Conservation (phyloP, 192 early-diverging fungal species). For the Backusella westeae region DNA sequence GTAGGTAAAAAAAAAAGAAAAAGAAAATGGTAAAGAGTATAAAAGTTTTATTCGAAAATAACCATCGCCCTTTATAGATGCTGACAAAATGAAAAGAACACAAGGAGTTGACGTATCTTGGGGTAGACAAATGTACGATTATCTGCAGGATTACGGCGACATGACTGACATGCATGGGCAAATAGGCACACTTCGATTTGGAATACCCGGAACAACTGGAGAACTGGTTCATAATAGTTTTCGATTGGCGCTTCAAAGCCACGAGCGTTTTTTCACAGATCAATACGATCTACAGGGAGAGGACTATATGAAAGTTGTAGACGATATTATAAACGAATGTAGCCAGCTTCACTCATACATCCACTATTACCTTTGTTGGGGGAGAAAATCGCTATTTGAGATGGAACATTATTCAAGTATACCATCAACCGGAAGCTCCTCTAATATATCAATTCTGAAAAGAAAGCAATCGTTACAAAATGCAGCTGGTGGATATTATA, state of each 20-base stretch:
- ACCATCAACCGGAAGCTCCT: not conserved
- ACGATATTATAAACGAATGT: not conserved
- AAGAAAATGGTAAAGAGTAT: no score
- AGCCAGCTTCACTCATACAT: not conserved
- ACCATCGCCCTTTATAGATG: not conserved
- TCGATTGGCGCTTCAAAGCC: not conserved
- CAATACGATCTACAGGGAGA: not conserved
- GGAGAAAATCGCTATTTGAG: constrained; percentile 15
- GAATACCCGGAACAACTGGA: not conserved
- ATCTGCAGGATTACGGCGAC: not conserved
- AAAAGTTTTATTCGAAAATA: no score
- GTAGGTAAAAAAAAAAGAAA: not conserved
- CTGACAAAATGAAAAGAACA: not conserved
- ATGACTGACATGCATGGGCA: constrained; percentile 6
- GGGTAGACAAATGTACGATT: constrained; percentile 3
- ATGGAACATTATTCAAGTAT: not conserved
- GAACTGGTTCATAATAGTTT: constrained; percentile 8
- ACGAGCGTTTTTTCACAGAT: not conserved
- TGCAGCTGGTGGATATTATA: not conserved
- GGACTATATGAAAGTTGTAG: not conserved
- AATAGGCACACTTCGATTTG: constrained; percentile 1
- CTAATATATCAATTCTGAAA: not conserved
- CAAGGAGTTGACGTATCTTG: constrained; percentile 1
- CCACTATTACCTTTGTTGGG: constrained; percentile 18
- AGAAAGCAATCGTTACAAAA: not conserved